These are phyloP conservation scores for Acrocalymma vagum DNA, from an alignment of 2,329 filamentous ascomycete genomes.

Conservation along the genomic window DNA sequence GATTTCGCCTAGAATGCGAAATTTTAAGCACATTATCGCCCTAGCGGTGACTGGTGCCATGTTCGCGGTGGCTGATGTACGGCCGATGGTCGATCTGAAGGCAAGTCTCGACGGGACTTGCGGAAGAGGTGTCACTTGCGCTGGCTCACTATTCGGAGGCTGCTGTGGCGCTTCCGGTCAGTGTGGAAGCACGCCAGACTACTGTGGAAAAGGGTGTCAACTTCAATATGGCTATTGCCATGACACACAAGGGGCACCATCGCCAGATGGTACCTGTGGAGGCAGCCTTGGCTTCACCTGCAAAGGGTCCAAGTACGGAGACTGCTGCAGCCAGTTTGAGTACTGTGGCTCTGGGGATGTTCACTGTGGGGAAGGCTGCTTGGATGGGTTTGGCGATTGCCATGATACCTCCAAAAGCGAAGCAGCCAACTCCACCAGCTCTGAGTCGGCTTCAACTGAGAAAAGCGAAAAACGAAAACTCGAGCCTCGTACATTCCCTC, in stretches of 20 bases:
- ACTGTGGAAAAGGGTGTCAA: constrained; percentile 32
- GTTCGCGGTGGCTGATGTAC: too few species aligned
- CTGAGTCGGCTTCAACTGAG: neutral
- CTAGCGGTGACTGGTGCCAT: too few species aligned
- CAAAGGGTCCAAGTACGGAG: constrained; percentile 24
- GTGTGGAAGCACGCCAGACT: constrained; percentile 25
- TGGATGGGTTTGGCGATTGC: constrained; percentile 19
- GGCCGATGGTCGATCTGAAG: constrained; percentile 1
- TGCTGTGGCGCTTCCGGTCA: constrained; percentile 23
- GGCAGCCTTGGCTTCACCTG: constrained; percentile 29
- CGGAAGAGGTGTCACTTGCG: constrained; percentile 25
- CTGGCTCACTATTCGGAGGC: constrained; percentile 25
- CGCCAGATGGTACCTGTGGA: constrained; percentile 30
- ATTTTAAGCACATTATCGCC: too few species aligned
- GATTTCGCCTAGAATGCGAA: too few species aligned
- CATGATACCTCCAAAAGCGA: constrained; percentile 1
- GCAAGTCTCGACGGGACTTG: constrained; percentile 26
- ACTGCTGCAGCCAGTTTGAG: constrained; percentile 32
- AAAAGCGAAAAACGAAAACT: neutral
- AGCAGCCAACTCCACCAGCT: neutral
- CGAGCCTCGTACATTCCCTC: neutral
- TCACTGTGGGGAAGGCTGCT: constrained; percentile 21
- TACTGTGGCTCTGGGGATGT: constrained; percentile 26
- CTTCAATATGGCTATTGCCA: constrained; percentile 27
- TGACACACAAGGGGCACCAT: constrained; percentile 18